Evolutionary conservation across 2,329 filamentous ascomycete genomes (phyloP).

Genomic region (Sordariomycetes sp.): DNA sequence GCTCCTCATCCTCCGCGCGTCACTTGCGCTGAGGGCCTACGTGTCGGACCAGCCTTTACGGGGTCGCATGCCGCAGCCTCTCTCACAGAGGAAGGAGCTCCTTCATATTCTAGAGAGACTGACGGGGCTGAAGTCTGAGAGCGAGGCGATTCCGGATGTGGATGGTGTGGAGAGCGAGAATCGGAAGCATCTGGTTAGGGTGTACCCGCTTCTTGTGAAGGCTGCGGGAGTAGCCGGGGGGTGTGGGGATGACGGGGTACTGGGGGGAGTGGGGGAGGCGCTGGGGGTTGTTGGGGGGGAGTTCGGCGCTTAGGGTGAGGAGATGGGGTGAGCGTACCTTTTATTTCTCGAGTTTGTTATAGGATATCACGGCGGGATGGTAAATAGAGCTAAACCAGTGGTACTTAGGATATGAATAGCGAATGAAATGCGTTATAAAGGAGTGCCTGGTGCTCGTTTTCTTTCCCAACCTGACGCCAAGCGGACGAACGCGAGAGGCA

Average conservation of each 20-base stretch:
- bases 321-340: background rate
- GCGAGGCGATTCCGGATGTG: slow-evolving; percentile 50
- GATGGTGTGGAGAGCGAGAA: slow-evolving; percentile 36
- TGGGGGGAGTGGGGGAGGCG: slow-evolving; percentile 42
- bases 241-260: slow-evolving; percentile 46
- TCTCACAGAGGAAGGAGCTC: slow-evolving; percentile 68
- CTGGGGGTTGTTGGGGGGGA: slow-evolving; percentile 50
- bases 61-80: slow-evolving; percentile 77
- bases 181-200: slow-evolving; percentile 62
- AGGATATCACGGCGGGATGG: background rate
- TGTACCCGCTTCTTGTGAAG: slow-evolving; percentile 66
- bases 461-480: background rate
- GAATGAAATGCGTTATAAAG: background rate
- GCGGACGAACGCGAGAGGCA: too few species aligned
- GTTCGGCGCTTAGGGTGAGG: slow-evolving; percentile 18
- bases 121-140: slow-evolving; percentile 54
- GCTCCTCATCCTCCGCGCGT: slow-evolving; percentile 70
- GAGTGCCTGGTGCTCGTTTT: background rate
- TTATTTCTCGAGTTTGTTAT: too few species aligned
- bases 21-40: slow-evolving; percentile 69
- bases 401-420: background rate
- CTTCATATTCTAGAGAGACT: slow-evolving; percentile 56
- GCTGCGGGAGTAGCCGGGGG: slow-evolving; percentile 44
- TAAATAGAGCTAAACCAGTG: background rate
- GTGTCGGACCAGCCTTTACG: slow-evolving; percentile 84